Conservation (phyloP, 148 eudicot species). For the Rhododendron williamsianum region DNA sequence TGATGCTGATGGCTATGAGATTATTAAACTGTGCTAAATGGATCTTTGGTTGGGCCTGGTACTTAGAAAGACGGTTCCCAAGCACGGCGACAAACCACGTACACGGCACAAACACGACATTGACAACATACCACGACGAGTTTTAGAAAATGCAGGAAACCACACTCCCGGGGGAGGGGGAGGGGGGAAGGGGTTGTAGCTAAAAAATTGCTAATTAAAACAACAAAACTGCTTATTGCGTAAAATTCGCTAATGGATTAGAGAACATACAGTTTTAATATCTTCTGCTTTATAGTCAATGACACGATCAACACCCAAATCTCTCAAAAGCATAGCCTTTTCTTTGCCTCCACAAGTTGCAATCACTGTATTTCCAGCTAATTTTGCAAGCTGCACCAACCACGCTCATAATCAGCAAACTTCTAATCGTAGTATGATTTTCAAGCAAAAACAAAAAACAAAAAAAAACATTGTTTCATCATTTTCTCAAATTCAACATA, state of each 20-base stretch:
- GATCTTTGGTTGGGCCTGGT: not conserved
- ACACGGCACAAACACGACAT: not conserved
- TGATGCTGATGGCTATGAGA: not conserved
- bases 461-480: not conserved
- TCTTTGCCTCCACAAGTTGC: constrained; percentile 96
- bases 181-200: not conserved
- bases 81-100: not conserved
- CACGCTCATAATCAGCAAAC: constrained; percentile 4
- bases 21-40: not conserved
- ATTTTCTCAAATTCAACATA: not conserved
- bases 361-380: constrained; percentile 89
- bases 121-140: not conserved
- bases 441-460: not conserved
- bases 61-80: not conserved
- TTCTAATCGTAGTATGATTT: not conserved
- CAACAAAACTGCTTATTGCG: not conserved
- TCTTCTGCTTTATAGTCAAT: constrained; percentile 82
- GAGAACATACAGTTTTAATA: constrained; percentile 53
- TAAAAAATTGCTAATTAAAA: not conserved
- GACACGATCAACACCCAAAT: constrained; percentile 87
- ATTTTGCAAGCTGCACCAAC: constrained; percentile 73
- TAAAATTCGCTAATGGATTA: not conserved
- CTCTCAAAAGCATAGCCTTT: constrained; percentile 65
- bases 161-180: not conserved
- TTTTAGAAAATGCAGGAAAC: not conserved